These are phyloP conservation scores for Ogataea glucozyma DNA, from an alignment of 805 yeast genomes.

Conservation along the genomic window DNA sequence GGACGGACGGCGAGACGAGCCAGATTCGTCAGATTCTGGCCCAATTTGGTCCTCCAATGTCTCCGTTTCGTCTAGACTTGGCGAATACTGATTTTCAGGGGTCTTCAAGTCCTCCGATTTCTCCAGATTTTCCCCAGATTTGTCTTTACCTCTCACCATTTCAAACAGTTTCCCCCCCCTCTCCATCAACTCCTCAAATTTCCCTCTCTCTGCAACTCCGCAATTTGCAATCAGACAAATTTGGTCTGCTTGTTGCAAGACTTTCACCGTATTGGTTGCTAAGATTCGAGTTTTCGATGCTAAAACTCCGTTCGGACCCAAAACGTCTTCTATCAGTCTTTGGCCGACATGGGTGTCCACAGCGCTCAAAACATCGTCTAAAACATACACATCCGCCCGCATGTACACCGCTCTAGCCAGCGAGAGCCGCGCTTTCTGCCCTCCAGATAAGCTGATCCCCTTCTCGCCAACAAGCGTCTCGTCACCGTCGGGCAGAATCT, in stretches of 20 bases:
- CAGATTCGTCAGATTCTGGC: too few species aligned
- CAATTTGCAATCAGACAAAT: slow-evolving; percentile 60
- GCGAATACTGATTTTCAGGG: too few species aligned
- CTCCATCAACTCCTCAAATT: slow-evolving; percentile 43
- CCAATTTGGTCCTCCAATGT: too few species aligned
- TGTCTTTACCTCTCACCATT: too few species aligned
- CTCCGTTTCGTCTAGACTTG: slow-evolving; percentile 37
- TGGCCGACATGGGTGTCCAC: slow-evolving; percentile 97
- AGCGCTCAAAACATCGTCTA: slow-evolving; percentile 94
- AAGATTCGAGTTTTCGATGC: too few species aligned
- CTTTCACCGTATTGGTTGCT: slow-evolving; percentile 45
- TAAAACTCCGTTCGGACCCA: slow-evolving; percentile 42
- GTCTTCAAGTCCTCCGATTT: too few species aligned
- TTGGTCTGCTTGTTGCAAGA: slow-evolving; percentile 56
- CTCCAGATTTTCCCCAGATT: too few species aligned
- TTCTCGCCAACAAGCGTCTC: slow-evolving; percentile 94
- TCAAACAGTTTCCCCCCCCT: slow-evolving; percentile 33
- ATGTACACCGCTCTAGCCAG: slow-evolving; percentile 95
- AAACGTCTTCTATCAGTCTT: slow-evolving; percentile 66
- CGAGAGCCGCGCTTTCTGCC: slow-evolving; percentile 94
- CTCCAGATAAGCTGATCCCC: slow-evolving; percentile 95
- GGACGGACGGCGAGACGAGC: slow-evolving; percentile 18
- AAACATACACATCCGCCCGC: slow-evolving; percentile 84
- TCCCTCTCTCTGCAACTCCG: slow-evolving; percentile 55
- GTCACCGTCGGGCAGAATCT: slow-evolving; percentile 84